Evolutionary conservation across 192 early-diverging fungal genomes (phyloP).

Genomic region (Spinellus fusiger): DNA sequence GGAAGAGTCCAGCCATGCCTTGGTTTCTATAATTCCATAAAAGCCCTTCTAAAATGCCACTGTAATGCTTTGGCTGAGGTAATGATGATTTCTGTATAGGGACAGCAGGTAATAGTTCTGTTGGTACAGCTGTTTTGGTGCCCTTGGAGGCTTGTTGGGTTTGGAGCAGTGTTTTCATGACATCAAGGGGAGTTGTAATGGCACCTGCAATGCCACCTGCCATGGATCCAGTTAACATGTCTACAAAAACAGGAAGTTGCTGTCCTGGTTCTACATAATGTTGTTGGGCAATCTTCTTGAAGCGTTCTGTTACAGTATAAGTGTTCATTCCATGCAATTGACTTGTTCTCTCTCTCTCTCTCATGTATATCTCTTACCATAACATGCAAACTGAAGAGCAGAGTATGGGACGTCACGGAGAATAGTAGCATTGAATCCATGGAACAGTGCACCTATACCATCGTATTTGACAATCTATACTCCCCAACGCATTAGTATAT

Average conservation of each 20-base stretch:
- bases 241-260: conserved; percentile 39
- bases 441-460: conserved; percentile 53
- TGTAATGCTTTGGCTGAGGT: conserved; percentile 39
- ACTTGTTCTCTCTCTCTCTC: not conserved
- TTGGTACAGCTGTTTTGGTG: not conserved
- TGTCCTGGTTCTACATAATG: conserved; percentile 31
- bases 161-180: conserved; percentile 53
- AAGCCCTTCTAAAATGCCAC: conserved; percentile 49
- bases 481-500: conserved; percentile 56
- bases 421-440: conserved; percentile 52
- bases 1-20: conserved; percentile 56
- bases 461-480: conserved; percentile 51
- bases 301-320: conserved; percentile 31
- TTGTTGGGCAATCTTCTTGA: conserved; percentile 43
- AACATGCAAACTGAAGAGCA: conserved; percentile 54
- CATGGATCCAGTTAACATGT: conserved; percentile 42
- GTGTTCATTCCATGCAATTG: not conserved
- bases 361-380: conserved; percentile 31
- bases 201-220: conserved; percentile 55
- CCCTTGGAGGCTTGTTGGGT: conserved; percentile 39
- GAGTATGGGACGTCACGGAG: conserved; percentile 54
- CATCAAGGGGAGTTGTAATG: conserved; percentile 52
- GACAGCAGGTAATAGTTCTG: not conserved
- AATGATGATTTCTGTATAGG: not conserved
- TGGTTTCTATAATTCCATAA: conserved; percentile 52